Base-by-base conservation (phyloP, 1,139 yeast genomes). In the Geotrichum cucujoidarum region DNA sequence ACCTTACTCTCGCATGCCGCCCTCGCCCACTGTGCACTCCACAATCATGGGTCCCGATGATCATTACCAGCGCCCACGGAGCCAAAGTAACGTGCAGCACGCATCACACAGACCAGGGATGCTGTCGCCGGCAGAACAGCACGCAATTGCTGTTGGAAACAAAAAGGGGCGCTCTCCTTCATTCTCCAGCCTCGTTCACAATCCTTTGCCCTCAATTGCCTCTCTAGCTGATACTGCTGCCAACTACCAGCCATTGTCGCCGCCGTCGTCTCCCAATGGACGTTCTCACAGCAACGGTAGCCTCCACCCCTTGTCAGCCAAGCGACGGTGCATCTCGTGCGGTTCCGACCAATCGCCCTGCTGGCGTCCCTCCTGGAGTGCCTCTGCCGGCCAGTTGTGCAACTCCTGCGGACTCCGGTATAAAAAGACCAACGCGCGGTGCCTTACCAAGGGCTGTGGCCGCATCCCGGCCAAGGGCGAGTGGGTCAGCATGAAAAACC, bases 281-380 rank as follows among this genome's bases (percentile, higher is more conserved):
- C 38, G 14, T 32, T 20, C 16, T 17, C 18, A 47, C 52, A 35
- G 48, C 51, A 40, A 47, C 35, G 34, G 53, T 22, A 22, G 43
- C 27, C 47, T 42, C 33, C 33, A 44, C 13, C 8, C 36, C 4
- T 40, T 31, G 21, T 41, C 27, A 17, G n/a, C 43, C 38, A 55
- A 44, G 34, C 57, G 70, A 21, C 55, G 78, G 50, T 92, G 98
- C 65, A 82, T 92, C 29, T 87, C 97, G 4, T 92, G 98, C 68
- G 89, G 90, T 11, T 81, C 94, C 1, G 86, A 83, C 55, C 95
- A 85, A 58, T 86, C 95, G 11, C 98, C 98, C 10, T 92, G 98
- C 67, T 92, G 98, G 98, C 78, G 98, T 63, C 98, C 98, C 1
- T 83, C 95, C 6, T 92, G 98, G 98, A 81, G 94, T 2, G 67